Percentiles rank a stretch among this genome's conserved stretches.
These are phyloP conservation scores for Ploettnerulaceae sp. DNA, from an alignment of 2,329 filamentous ascomycete genomes.

Conservation along the genomic window DNA sequence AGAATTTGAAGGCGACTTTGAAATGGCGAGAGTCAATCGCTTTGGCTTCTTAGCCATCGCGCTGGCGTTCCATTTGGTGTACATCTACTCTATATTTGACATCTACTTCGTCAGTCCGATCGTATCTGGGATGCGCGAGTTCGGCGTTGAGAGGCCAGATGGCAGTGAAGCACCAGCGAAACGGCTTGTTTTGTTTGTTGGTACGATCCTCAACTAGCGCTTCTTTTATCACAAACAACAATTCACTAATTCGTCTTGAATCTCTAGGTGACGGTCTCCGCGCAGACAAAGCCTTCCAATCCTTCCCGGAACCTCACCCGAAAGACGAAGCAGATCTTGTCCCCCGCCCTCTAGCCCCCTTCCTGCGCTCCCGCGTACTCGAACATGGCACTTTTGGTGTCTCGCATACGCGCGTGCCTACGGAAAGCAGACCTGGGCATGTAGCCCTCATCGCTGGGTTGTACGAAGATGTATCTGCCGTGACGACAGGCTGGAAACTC, in stretches of 20 bases:
- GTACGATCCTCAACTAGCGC: conserved; percentile 39
- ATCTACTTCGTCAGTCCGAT: conserved; percentile 98
- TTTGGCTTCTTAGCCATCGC: conserved; percentile 83
- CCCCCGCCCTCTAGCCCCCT: conserved; percentile 81
- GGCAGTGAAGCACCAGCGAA: conserved; percentile 71
- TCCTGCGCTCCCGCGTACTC: conserved; percentile 81
- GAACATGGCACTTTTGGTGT: conserved; percentile 93
- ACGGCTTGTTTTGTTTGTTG: conserved; percentile 88
- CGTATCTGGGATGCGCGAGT: conserved; percentile 88
- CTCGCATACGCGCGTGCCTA: conserved; percentile 93
- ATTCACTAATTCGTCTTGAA: conserved; percentile 13
- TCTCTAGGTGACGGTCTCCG: conserved; percentile 76
- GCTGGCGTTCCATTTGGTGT: conserved; percentile 87
- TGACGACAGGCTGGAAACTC: conserved; percentile 96
- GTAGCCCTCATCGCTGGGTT: conserved; percentile 94
- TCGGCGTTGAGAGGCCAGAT: conserved; percentile 58
- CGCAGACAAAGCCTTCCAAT: conserved; percentile 96
- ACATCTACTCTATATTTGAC: conserved; percentile 94
- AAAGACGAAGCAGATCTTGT: conserved; percentile 58
- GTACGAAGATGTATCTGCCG: conserved; percentile 96
- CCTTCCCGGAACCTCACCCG: conserved; percentile 79
- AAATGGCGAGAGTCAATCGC: conserved; percentile 57
- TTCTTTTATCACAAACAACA: neutral
- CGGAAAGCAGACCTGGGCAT: conserved; percentile 92
- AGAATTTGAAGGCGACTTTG: neutral